Evolutionary conservation across 140 eudicot genomes (phyloP).

Genomic region (Oenanthe javanica): DNA sequence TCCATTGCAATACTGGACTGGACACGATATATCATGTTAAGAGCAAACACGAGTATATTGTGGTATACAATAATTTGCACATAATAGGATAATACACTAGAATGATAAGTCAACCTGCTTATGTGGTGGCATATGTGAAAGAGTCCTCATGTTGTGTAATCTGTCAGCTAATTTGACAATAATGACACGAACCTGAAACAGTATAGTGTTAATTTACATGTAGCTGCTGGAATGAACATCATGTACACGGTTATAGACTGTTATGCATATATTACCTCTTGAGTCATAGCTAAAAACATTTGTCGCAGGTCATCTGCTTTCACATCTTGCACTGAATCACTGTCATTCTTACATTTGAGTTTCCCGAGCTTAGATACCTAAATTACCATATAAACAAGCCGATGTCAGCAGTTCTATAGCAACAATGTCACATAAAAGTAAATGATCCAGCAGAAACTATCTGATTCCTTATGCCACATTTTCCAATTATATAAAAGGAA

Average conservation of each 20-base stretch:
- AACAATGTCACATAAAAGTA: neutral
- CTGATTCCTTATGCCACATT: neutral
- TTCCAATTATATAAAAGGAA: neutral
- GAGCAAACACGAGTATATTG: neutral
- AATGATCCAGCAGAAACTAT: neutral
- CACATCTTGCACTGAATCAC: conserved; percentile 72
- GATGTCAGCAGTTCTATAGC: neutral
- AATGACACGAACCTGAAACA: conserved; percentile 87
- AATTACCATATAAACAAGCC: conserved; percentile 8
- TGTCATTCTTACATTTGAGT: conserved; percentile 74
- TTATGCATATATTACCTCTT: conserved; percentile 48
- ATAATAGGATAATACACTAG: neutral
- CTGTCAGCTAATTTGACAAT: conserved; percentile 97
- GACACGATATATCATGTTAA: conserved; percentile 17
- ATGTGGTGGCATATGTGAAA: conserved; percentile 95
- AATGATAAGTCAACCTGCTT: conserved; percentile 59
- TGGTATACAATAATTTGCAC: conserved; percentile 2
- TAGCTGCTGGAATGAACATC: conserved; percentile 8
- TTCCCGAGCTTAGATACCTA: conserved; percentile 97
- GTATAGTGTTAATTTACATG: conserved; percentile 7
- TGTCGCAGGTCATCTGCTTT: conserved; percentile 92
- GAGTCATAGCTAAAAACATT: conserved; percentile 97
- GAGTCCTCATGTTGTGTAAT: conserved; percentile 98
- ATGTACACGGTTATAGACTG: conserved; percentile 3
- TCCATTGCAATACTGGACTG: conserved; percentile 95